A percentile compares a stretch with the other conserved stretches of the same genome.
phyloP scores from a whole-genome alignment of 805 yeast species.

The Pichia exigua region DNA sequence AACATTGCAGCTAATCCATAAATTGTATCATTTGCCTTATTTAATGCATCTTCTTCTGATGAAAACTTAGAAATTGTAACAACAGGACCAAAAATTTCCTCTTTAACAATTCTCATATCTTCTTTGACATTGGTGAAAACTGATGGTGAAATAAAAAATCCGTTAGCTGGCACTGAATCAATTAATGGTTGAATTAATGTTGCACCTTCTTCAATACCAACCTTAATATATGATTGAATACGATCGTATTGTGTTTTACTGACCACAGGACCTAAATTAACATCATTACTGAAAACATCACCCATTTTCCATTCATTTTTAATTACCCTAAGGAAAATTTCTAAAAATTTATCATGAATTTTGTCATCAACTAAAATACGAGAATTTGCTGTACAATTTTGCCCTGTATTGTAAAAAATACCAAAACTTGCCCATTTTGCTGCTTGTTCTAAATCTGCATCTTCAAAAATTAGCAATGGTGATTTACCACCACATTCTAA shows the following conservation, averaged over 20 bases:
- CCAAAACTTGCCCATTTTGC: conserved; percentile 64
- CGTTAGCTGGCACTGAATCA: conserved; percentile 36
- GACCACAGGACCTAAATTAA: conserved; percentile 57
- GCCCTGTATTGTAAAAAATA: conserved; percentile 58
- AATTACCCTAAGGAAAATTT: conserved; percentile 37
- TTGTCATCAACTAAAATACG: conserved; percentile 51
- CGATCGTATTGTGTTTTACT: conserved; percentile 50
- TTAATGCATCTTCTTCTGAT: conserved; percentile 60
- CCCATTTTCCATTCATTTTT: conserved; percentile 47
- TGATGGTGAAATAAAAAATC: conserved; percentile 70
- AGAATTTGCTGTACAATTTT: conserved; percentile 62
- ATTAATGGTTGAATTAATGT: conserved; percentile 34
- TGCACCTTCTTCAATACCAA: conserved; percentile 45
- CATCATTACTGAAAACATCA: conserved; percentile 38
- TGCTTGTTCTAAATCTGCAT: conserved; percentile 58
- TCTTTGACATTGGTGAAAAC: conserved; percentile 65
- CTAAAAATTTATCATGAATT: conserved; percentile 47
- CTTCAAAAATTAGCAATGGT: conserved; percentile 53
- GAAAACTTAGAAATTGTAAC: conserved; percentile 59
- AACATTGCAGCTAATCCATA: conserved; percentile 83
- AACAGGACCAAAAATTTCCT: conserved; percentile 88
- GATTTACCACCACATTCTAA: conserved; percentile 72
- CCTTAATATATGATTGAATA: conserved; percentile 36
- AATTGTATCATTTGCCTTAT: conserved; percentile 59
- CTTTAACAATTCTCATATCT: conserved; percentile 57